phyloP scores from a whole-genome alignment of 2,329 filamentous ascomycete species.

The Westerdykella sp. region DNA sequence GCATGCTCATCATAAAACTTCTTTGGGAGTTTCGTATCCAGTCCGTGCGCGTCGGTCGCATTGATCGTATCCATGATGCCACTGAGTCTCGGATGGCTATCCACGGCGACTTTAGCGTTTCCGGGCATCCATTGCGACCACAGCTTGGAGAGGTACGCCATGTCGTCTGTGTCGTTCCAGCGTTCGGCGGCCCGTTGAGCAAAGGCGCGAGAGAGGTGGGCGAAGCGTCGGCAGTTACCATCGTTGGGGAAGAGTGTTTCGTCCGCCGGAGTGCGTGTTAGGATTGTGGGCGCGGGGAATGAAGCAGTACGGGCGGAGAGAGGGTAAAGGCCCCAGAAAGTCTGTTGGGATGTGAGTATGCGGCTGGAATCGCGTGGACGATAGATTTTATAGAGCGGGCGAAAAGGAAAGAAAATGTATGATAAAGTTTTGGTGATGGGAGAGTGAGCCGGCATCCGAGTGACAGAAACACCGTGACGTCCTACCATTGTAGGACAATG shows the following conservation, averaged over 20 bases:
- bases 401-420: no score
- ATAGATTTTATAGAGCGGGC: no score
- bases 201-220: constrained; percentile 43
- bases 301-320: constrained; percentile 37
- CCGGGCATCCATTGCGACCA: constrained; percentile 83
- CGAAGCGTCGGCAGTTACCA: constrained; percentile 44
- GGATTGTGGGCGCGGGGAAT: constrained; percentile 41
- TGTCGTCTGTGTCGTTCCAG: constrained; percentile 61
- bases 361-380: no score
- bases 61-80: constrained; percentile 96
- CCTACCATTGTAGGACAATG: no score
- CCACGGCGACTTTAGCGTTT: constrained; percentile 64
- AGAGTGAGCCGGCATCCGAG: no score
- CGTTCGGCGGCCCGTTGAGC: constrained; percentile 43
- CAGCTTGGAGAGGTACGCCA: constrained; percentile 72
- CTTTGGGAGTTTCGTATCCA: constrained; percentile 67
- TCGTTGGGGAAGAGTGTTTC: constrained; percentile 49
- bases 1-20: constrained; percentile 81
- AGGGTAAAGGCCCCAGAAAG: constrained; percentile 46
- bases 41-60: constrained; percentile 76
- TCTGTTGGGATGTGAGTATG: constrained; percentile 24
- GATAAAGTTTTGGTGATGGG: no score
- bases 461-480: no score
- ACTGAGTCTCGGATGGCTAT: constrained; percentile 74
- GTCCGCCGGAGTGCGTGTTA: constrained; percentile 41